These are phyloP conservation scores for Oryza officinalis DNA, from an alignment of 176 grass and related monocot genomes.

Conservation along the genomic window DNA sequence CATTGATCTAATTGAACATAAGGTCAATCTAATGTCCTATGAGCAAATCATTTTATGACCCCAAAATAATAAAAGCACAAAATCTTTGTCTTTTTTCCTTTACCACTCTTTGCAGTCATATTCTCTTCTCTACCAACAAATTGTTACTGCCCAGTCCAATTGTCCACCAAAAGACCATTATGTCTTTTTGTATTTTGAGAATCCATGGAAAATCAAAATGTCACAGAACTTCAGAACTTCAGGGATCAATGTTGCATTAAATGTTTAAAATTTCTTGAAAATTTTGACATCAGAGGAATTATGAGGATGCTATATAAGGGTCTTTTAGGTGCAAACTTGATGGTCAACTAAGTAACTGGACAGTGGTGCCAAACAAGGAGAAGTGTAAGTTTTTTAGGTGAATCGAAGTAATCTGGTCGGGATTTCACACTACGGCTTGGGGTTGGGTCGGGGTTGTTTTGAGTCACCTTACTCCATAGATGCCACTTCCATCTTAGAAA, in stretches of 20 bases:
- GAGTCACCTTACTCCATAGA: background rate
- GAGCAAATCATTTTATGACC: background rate
- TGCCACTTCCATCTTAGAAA: background rate
- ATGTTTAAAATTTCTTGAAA: background rate
- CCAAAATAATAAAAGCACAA: background rate
- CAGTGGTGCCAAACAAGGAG: background rate
- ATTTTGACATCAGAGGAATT: background rate
- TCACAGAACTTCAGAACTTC: background rate
- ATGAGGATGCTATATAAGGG: background rate
- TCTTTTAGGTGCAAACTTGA: background rate
- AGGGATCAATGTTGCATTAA: background rate
- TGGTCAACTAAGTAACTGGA: background rate
- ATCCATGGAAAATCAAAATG: background rate
- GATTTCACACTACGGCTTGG: background rate
- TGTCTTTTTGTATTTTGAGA: background rate
- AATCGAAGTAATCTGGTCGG: background rate
- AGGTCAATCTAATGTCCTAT: background rate
- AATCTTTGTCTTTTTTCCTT: background rate
- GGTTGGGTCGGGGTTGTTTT: background rate
- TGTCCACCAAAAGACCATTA: background rate
- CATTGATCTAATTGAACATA: background rate
- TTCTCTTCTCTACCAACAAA: too few species aligned
- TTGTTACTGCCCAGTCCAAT: background rate
- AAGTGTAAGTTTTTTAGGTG: background rate
- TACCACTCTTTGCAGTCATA: background rate